These are phyloP conservation scores for Candida fluviatilis DNA, from an alignment of 805 yeast species.

Conservation along the genomic window DNA sequence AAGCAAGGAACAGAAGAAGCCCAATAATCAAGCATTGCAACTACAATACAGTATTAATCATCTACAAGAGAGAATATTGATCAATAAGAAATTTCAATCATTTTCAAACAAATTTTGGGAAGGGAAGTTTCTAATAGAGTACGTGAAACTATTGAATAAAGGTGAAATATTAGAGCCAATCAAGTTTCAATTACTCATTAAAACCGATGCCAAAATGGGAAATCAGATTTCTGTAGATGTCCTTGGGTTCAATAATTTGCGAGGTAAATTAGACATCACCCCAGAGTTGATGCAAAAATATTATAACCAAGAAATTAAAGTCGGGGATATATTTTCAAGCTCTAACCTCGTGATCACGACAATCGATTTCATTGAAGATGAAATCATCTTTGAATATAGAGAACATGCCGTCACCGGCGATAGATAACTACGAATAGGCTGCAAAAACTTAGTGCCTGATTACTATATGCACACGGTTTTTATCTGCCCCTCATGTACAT, in stretches of 20 bases:
- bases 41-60: constrained; percentile 20
- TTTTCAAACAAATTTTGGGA: constrained; percentile 33
- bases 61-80: constrained; percentile 28
- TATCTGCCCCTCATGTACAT: no score
- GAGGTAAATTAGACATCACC: constrained; percentile 19
- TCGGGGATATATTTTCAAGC: constrained; percentile 20
- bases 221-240: constrained; percentile 21
- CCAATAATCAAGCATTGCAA: constrained; percentile 4
- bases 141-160: constrained; percentile 14
- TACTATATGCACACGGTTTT: no score
- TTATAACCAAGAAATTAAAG: constrained; percentile 14
- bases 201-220: constrained; percentile 22
- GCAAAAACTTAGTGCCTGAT: no score
- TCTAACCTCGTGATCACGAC: constrained; percentile 16
- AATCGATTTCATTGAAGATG: constrained; percentile 35
- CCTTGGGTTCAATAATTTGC: constrained; percentile 20
- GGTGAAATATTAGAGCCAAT: constrained; percentile 17
- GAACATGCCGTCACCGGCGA: no score
- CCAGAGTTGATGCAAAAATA: constrained; percentile 16
- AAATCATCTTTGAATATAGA: constrained; percentile 18
- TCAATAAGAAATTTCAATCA: constrained; percentile 19
- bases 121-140: constrained; percentile 30
- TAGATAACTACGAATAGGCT: no score
- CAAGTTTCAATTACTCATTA: constrained; percentile 19
- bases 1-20: neutral